Conservation (phyloP, 2,329 filamentous ascomycete species). For the Colletotrichum zoysiae region DNA sequence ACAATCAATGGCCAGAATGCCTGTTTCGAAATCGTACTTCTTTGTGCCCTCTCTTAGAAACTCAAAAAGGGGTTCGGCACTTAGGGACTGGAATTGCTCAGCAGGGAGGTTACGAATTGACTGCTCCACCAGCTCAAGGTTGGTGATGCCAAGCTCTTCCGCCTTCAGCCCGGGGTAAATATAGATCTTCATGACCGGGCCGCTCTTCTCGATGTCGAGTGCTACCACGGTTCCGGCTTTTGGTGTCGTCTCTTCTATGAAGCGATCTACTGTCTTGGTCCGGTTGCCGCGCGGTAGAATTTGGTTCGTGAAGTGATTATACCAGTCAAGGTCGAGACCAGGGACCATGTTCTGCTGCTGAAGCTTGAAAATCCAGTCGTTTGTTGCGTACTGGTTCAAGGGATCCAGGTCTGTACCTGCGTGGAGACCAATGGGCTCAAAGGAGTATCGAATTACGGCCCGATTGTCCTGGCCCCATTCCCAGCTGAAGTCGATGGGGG, state of each 20-base stretch:
- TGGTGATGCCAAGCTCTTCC: conserved; percentile 35
- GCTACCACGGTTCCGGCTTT: conserved; percentile 36
- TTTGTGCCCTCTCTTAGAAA: conserved; percentile 31
- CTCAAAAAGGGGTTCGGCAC: conserved; percentile 23
- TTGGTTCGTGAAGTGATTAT: conserved; percentile 34
- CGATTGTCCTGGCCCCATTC: conserved; percentile 29
- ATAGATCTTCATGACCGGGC: conserved; percentile 38
- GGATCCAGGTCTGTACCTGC: conserved; percentile 35
- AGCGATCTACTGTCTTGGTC: conserved; percentile 30
- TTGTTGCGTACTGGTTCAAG: conserved; percentile 33
- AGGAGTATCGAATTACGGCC: conserved; percentile 31
- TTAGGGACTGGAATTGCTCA: conserved; percentile 23
- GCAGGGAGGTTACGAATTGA: conserved; percentile 30
- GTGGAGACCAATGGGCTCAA: conserved; percentile 35
- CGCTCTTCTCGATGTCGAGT: conserved; percentile 38
- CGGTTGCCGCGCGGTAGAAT: conserved; percentile 25
- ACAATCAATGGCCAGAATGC: conserved; percentile 37
- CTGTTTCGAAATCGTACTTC: conserved; percentile 37
- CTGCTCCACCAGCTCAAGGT: conserved; percentile 33
- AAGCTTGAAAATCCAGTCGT: conserved; percentile 38
- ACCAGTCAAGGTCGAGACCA: conserved; percentile 35
- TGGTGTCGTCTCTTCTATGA: conserved; percentile 35
- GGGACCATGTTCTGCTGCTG: conserved; percentile 32
- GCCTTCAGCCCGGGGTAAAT: conserved; percentile 38
- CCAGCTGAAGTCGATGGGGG: conserved; percentile 40